Percentiles rank a stretch among this genome's conserved stretches.
Conservation (phyloP, 495 filamentous ascomycete genomes). For the Bacidia gigantensis region DNA sequence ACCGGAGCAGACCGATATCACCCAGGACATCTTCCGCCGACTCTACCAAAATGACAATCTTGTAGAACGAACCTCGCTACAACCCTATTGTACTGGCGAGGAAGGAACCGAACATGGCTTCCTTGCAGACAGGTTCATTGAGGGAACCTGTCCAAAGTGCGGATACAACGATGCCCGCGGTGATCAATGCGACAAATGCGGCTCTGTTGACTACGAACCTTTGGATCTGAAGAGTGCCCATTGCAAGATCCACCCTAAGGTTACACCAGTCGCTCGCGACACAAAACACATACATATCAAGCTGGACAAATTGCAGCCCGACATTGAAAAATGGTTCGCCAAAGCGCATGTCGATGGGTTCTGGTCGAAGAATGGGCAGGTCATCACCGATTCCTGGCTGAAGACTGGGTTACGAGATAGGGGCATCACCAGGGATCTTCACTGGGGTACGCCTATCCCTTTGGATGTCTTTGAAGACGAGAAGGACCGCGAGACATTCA, state of each 20-base stretch:
- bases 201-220: slow-evolving; percentile 55
- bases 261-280: slow-evolving; percentile 56
- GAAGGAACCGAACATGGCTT: slow-evolving; percentile 74
- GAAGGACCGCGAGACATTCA: slow-evolving; percentile 28
- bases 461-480: slow-evolving; percentile 23
- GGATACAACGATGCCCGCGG: slow-evolving; percentile 69
- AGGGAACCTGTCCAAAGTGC: slow-evolving; percentile 76
- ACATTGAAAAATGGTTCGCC: slow-evolving; percentile 57
- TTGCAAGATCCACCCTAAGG: slow-evolving; percentile 69
- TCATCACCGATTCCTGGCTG: slow-evolving; percentile 66
- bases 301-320: slow-evolving; percentile 63
- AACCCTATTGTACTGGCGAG: slow-evolving; percentile 81
- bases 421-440: slow-evolving; percentile 83
- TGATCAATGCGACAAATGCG: slow-evolving; percentile 81
- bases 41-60: slow-evolving; percentile 71
- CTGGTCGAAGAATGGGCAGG: slow-evolving; percentile 65
- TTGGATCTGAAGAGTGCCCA: slow-evolving; percentile 42
- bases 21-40: slow-evolving; percentile 70
- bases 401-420: slow-evolving; percentile 68
- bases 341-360: slow-evolving; percentile 43
- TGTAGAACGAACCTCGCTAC: slow-evolving; percentile 58
- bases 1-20: slow-evolving; percentile 67
- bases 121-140: slow-evolving; percentile 85
- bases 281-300: slow-evolving; percentile 65
- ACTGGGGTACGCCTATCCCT: slow-evolving; percentile 72